These are phyloP conservation scores for Elongisporangium prolatum DNA, from an alignment of 352 stramenopile genomes.

Conservation along the genomic window DNA sequence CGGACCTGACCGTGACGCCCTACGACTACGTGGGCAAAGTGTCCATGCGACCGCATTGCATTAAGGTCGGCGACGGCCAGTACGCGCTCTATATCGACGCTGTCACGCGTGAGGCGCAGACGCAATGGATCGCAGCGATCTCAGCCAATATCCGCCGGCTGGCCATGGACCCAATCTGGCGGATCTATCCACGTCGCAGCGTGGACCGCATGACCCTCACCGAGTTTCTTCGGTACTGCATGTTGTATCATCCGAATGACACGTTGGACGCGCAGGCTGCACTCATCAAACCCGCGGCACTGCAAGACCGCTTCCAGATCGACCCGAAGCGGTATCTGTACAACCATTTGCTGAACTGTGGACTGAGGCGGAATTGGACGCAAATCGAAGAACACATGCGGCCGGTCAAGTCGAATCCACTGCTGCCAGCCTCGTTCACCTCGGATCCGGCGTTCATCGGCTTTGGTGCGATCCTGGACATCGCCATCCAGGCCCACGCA, in stretches of 20 bases:
- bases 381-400: slow-evolving; percentile 45
- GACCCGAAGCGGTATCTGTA: slow-evolving; percentile 54
- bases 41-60: slow-evolving; percentile 50
- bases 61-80: slow-evolving; percentile 48
- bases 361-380: slow-evolving; percentile 42
- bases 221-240: slow-evolving; percentile 53
- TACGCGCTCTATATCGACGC: slow-evolving; percentile 59
- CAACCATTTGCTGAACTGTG: slow-evolving; percentile 37
- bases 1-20: slow-evolving; percentile 29
- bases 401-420: slow-evolving; percentile 19
- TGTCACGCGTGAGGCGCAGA: slow-evolving; percentile 47
- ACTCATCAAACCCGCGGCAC: slow-evolving; percentile 16
- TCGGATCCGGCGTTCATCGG: slow-evolving; percentile 38
- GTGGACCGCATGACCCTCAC: slow-evolving; percentile 52
- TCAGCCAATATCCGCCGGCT: slow-evolving; percentile 61
- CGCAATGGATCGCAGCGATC: slow-evolving; percentile 58
- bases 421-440: slow-evolving; percentile 20
- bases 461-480: slow-evolving; percentile 67
- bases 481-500: slow-evolving; percentile 40
- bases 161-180: slow-evolving; percentile 49
- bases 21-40: slow-evolving; percentile 67
- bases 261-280: slow-evolving; percentile 14
- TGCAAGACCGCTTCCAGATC: slow-evolving; percentile 45
- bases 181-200: slow-evolving; percentile 37
- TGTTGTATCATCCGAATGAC: slow-evolving; percentile 54